Conservation (phyloP, 2,329 filamentous ascomycete species). For the Cercospora nicotianae region DNA sequence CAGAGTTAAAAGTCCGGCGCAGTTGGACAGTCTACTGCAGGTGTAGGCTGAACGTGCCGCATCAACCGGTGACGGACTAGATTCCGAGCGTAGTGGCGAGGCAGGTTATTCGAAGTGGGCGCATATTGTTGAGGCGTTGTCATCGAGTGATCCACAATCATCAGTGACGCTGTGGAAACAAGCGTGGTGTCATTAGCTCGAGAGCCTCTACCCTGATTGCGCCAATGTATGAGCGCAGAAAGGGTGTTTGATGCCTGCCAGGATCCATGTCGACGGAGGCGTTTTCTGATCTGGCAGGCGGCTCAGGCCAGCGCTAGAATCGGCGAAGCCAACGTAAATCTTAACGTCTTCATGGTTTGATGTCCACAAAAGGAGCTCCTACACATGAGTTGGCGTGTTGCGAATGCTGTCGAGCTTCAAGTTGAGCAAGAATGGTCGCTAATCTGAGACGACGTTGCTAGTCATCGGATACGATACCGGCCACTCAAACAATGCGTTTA, state of each 20-base stretch:
- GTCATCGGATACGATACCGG: neutral
- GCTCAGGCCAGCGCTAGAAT: conserved; percentile 1
- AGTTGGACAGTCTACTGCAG: conserved; percentile 7
- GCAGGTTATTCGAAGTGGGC: neutral
- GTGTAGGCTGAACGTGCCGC: neutral
- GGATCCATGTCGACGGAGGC: conserved; percentile 18
- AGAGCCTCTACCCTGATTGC: conserved; percentile 17
- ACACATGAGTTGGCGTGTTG: neutral
- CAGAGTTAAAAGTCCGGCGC: conserved; percentile 2
- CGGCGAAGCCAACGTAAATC: conserved; percentile 2
- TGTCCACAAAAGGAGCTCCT: neutral
- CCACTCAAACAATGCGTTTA: neutral
- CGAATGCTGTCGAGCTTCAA: neutral
- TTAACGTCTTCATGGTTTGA: neutral
- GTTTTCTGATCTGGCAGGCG: neutral
- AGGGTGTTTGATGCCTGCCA: conserved; percentile 10
- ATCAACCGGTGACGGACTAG: conserved; percentile 2
- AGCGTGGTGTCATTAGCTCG: conserved; percentile 24
- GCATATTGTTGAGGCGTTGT: neutral
- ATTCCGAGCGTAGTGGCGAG: conserved; percentile 19
- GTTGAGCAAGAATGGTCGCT: neutral
- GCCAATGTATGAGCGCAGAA: conserved; percentile 18
- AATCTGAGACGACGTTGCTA: neutral
- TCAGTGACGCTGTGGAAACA: conserved; percentile 6
- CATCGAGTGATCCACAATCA: neutral